phyloP scores from a whole-genome alignment of 306 rosid genomes.

The Inga leiocalycina region DNA sequence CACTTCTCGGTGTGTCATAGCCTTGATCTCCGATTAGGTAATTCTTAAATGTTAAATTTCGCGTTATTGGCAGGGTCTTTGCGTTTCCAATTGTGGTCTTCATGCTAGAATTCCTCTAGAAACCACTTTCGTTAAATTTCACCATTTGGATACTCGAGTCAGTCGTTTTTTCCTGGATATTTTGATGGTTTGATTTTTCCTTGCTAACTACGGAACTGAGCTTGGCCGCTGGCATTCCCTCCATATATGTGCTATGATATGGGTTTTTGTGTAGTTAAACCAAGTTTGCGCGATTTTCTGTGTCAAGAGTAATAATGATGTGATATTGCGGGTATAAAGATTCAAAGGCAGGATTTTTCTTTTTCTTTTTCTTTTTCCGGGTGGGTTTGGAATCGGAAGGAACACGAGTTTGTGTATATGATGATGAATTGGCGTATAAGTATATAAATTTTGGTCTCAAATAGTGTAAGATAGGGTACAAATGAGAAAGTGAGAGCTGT shows the following conservation, averaged over 20 bases:
- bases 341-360: conserved; percentile 15
- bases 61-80: neutral
- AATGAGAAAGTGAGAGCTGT: conserved; percentile 11
- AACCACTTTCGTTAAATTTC: conserved; percentile 7
- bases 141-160: neutral
- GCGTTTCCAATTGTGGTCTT: neutral
- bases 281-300: conserved; percentile 3
- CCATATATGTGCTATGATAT: neutral
- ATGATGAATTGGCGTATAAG: neutral
- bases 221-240: conserved; percentile 18
- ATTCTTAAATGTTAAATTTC: neutral
- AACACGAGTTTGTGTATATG: conserved; percentile 4
- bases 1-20: conserved; percentile 27
- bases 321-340: neutral
- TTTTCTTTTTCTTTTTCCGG: conserved; percentile 5
- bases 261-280: neutral
- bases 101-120: neutral
- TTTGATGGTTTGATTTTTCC: neutral
- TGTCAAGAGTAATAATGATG: neutral
- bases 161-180: neutral
- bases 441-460: neutral
- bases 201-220: neutral
- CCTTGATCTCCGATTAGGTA: conserved; percentile 48
- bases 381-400: conserved; percentile 11
- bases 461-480: conserved; percentile 13